Percentiles rank a stretch among this genome's conserved stretches.
phyloP scores from a whole-genome alignment of 805 yeast genomes.

The Tetrapisispora nanseiensis region DNA sequence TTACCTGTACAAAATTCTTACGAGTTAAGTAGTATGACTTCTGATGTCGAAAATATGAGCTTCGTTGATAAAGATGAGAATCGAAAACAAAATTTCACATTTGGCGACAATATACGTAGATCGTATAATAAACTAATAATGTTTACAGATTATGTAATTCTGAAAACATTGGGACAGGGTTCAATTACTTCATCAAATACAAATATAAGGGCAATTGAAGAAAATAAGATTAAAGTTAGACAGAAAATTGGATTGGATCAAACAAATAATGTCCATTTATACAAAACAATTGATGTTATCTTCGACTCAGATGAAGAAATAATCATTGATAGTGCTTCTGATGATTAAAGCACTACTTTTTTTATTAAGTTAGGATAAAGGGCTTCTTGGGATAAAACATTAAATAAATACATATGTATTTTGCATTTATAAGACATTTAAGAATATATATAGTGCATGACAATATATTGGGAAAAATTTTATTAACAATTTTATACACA shows the following conservation, averaged over 20 bases:
- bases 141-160: constrained; percentile 45
- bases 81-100: not conserved
- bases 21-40: not conserved
- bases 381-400: not conserved
- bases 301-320: constrained; percentile 29
- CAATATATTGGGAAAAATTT: too few species aligned
- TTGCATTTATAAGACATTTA: too few species aligned
- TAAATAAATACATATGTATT: too few species aligned
- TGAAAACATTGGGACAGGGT: constrained; percentile 49
- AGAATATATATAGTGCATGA: too few species aligned
- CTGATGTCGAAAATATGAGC: constrained; percentile 11
- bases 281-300: constrained; percentile 35
- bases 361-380: too few species aligned
- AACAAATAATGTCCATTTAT: constrained; percentile 33
- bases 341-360: too few species aligned
- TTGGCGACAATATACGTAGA: not conserved
- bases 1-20: not conserved
- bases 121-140: constrained; percentile 33
- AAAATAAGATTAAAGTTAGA: constrained; percentile 19
- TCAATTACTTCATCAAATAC: constrained; percentile 31
- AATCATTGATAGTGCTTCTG: not conserved
- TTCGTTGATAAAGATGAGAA: constrained; percentile 13
- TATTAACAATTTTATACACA: too few species aligned
- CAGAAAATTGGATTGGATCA: constrained; percentile 20
- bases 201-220: constrained; percentile 1